phyloP scores from a whole-genome alignment of 148 eudicot species.

The Rhododendron mucronatum region DNA sequence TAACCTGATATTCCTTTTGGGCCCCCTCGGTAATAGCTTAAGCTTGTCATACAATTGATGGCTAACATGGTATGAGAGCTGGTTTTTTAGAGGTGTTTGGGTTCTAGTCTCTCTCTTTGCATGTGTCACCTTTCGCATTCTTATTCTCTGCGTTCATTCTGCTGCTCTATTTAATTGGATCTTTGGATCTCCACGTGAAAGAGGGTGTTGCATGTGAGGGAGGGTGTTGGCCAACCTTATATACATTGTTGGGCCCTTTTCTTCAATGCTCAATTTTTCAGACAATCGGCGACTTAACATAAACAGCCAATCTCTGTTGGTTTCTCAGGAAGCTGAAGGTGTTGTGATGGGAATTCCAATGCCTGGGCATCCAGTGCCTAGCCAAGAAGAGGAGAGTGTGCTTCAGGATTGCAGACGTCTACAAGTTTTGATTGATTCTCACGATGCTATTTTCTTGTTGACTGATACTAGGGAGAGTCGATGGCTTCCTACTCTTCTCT shows the following conservation, averaged over 20 bases:
- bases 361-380: constrained; percentile 91
- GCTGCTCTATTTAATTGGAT: not conserved
- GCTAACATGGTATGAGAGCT: not conserved
- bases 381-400: constrained; percentile 59
- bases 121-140: not conserved
- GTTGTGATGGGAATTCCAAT: constrained; percentile 89
- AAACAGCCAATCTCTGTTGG: not conserved
- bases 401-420: constrained; percentile 69
- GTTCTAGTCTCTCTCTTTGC: not conserved
- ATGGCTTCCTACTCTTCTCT: constrained; percentile 88
- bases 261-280: not conserved
- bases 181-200: not conserved
- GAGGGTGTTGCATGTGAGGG: not conserved
- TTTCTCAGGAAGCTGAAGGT: constrained; percentile 76
- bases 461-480: constrained; percentile 99
- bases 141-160: not conserved
- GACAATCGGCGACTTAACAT: not conserved
- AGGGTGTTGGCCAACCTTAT: not conserved
- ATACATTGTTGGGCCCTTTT: not conserved
- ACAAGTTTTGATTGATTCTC: constrained; percentile 63
- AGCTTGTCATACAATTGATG: not conserved
- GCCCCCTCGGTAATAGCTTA: not conserved
- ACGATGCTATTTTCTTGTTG: constrained; percentile 77
- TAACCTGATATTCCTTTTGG: not conserved
- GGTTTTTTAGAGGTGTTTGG: not conserved